phyloP scores from a whole-genome alignment of 257 asterid genomes.

The Solanum chaucha region DNA sequence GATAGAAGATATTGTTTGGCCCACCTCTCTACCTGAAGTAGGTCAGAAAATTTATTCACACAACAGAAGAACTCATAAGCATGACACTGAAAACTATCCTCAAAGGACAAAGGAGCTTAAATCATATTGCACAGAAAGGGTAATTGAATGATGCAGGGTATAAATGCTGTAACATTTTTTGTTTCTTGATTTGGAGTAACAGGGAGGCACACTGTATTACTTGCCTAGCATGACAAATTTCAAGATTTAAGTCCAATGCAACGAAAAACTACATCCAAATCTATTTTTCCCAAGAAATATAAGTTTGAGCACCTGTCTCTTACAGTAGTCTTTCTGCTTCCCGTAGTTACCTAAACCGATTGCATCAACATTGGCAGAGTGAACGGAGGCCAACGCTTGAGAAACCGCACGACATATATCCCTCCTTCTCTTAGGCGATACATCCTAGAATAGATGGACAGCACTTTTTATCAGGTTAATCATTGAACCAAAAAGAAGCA shows the following conservation, averaged over 20 bases:
- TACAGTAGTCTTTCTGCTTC: conserved; percentile 66
- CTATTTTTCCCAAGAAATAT: neutral
- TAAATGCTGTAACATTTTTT: neutral
- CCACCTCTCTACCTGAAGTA: conserved; percentile 87
- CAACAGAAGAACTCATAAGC: neutral
- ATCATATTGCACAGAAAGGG: neutral
- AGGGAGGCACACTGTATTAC: neutral
- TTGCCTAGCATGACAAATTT: neutral
- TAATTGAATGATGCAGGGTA: neutral
- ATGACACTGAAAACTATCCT: neutral
- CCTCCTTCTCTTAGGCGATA: conserved; percentile 58
- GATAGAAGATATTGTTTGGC: conserved; percentile 79
- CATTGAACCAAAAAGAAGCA: neutral
- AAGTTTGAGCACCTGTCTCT: conserved; percentile 60
- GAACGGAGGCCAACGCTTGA: conserved; percentile 74
- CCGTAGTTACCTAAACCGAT: conserved; percentile 70
- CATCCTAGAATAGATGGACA: conserved; percentile 29
- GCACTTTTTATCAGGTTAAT: neutral
- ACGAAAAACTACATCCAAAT: neutral
- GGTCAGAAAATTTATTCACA: neutral
- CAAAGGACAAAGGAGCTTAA: neutral
- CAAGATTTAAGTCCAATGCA: neutral
- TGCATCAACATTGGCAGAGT: conserved; percentile 72
- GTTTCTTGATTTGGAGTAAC: neutral
- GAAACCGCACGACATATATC: conserved; percentile 66